Evolutionary conservation across 768 basidiomycete genomes (phyloP).

Genomic region (Hericium coralloides): DNA sequence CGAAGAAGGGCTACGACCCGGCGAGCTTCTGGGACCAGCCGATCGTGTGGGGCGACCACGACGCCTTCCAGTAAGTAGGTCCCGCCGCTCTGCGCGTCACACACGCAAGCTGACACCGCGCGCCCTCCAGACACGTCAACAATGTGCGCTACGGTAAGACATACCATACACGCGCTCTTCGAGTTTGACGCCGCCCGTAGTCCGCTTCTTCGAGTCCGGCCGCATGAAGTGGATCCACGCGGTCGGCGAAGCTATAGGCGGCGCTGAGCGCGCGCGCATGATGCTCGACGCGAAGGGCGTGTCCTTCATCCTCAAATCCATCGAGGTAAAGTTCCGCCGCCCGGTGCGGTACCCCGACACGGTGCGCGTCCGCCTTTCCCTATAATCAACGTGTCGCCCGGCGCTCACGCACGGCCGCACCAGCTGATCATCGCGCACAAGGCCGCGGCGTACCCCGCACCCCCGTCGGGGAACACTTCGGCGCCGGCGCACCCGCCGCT

Average conservation of each 20-base stretch:
- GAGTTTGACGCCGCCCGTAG: slow-evolving; percentile 22
- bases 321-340: slow-evolving; percentile 55
- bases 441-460: slow-evolving; percentile 24
- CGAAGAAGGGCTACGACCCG: slow-evolving; percentile 46
- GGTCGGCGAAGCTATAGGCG: slow-evolving; percentile 52
- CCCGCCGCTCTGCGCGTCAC: not conserved
- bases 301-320: slow-evolving; percentile 67
- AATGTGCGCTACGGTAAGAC: slow-evolving; percentile 63
- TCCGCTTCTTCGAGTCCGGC: slow-evolving; percentile 64
- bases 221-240: slow-evolving; percentile 61
- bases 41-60: slow-evolving; percentile 76
- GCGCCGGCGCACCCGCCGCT: slow-evolving; percentile 17
- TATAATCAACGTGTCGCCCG: too few species aligned
- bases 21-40: slow-evolving; percentile 69
- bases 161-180: not conserved
- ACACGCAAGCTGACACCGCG: not conserved
- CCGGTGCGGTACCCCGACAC: slow-evolving; percentile 76
- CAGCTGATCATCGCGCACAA: slow-evolving; percentile 62
- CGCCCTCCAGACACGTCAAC: slow-evolving; percentile 55
- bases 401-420: not conserved
- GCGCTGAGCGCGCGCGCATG: slow-evolving; percentile 40
- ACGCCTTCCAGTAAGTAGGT: slow-evolving; percentile 73
- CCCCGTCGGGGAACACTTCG: slow-evolving; percentile 19
- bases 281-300: slow-evolving; percentile 58
- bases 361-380: slow-evolving; percentile 23